Conservation (phyloP, 2,329 filamentous ascomycete species). For the Fusarium burgessii region DNA sequence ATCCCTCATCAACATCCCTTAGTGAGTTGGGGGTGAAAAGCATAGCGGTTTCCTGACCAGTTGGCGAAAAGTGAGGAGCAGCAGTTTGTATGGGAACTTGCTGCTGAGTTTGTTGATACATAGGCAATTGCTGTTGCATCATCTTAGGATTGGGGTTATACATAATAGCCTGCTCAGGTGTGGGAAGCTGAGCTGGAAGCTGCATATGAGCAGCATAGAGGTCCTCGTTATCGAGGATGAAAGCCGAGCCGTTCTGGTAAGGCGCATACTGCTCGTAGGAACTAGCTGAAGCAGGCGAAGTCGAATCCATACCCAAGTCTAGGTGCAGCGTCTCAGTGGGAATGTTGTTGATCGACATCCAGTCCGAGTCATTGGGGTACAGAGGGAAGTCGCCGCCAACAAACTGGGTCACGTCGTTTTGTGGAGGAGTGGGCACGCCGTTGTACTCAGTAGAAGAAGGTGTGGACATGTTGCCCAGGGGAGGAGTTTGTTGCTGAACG, state of each 20-base stretch:
- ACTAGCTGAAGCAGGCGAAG: constrained; percentile 54
- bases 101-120: constrained; percentile 44
- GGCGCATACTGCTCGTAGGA: constrained; percentile 67
- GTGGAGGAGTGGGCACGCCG: constrained; percentile 69
- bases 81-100: constrained; percentile 43
- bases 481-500: constrained; percentile 66
- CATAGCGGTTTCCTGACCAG: constrained; percentile 75
- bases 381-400: constrained; percentile 60
- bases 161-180: constrained; percentile 51
- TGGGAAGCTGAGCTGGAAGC: constrained; percentile 63
- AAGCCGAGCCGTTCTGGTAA: constrained; percentile 71
- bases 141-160: constrained; percentile 56
- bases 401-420: constrained; percentile 56
- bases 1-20: constrained; percentile 73
- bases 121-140: constrained; percentile 57
- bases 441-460: constrained; percentile 67
- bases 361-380: constrained; percentile 62
- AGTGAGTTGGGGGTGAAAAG: constrained; percentile 75
- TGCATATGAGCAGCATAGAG: constrained; percentile 70
- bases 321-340: constrained; percentile 54
- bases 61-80: constrained; percentile 73
- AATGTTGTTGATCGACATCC: constrained; percentile 52
- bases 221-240: constrained; percentile 71
- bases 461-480: constrained; percentile 71
- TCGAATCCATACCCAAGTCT: constrained; percentile 54